Evolutionary conservation across 345 rosid genomes (phyloP), one percentile per base, ranked within the genome.

Genomic region (Citrus sp.): DNA sequence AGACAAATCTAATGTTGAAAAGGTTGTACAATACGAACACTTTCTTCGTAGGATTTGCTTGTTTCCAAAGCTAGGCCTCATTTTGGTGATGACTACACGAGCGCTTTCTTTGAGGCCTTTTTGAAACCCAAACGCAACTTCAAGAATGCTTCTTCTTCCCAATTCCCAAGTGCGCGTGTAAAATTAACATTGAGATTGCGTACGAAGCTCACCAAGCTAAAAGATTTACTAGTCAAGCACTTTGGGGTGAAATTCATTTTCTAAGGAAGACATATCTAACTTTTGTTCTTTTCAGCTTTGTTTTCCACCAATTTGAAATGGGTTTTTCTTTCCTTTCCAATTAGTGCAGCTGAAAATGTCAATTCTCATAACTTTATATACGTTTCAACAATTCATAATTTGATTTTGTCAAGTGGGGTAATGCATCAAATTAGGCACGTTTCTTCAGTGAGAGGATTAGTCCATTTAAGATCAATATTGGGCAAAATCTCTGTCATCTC

Each of bases 81-180:
- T 12, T 0, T 30, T 78, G 68, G 65, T 77, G 46, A 61, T 28
- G 68, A 74, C 66, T 21, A 12, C 13, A 22, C 27, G 14, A 34
- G 75, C 5, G 64, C 70, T 2, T 46, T 37, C 62, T 34, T 32
- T 30, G 1, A 49, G 63, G 63, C 42, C 28, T 30, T 69, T 63
- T 70, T 56, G 5, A 58, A 62, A 62, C 28, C 76, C 14, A 38
- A 42, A 3, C 69, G 69, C 72, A 28, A 71, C 67, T 72, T 62
- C 10, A 28, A 51, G 67, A 49, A 27, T 78, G 76, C 34, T 74
- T 81, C 76, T 69, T 81, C 73, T 28, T n/a, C 75, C 61, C 65
- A 59, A 21, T 18, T n/a, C 75, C 61, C 65, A 59, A 25, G 73
- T 30, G 73, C 60, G 55, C 77, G 64, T 63, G 64, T 40, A 24